A percentile compares a stretch with the other conserved stretches of the same genome.
Conservation (phyloP, 495 filamentous ascomycete genomes). For the Articulospora tetracladia region DNA sequence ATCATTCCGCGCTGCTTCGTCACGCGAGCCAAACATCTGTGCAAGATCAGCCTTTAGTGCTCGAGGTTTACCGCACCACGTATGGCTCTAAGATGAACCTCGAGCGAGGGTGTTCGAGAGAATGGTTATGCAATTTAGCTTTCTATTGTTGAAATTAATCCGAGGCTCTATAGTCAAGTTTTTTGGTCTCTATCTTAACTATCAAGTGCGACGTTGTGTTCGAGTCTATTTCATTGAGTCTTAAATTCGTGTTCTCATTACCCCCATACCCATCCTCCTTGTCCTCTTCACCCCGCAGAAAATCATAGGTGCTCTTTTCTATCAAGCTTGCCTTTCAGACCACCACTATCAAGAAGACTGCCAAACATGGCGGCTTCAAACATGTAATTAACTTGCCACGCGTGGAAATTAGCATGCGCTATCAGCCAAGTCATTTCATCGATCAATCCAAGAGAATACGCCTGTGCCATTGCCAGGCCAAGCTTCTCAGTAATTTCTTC, state of each 20-base stretch:
- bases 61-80: too few relatives aligned
- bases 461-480: background rate
- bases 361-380: background rate
- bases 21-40: too few relatives aligned
- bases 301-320: background rate
- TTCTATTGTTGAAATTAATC: too few relatives aligned
- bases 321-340: background rate
- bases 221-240: too few relatives aligned
- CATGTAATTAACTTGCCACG: background rate
- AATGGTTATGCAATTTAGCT: too few relatives aligned
- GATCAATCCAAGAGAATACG: background rate
- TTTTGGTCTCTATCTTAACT: too few relatives aligned
- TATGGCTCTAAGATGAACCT: too few relatives aligned
- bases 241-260: background rate
- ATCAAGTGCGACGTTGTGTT: too few relatives aligned
- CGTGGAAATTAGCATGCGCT: background rate
- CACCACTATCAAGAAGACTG: background rate
- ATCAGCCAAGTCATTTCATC: background rate
- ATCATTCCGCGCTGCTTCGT: too few relatives aligned
- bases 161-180: too few relatives aligned
- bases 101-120: too few relatives aligned
- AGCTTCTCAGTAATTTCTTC: background rate
- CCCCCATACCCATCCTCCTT: background rate
- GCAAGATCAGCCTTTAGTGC: too few relatives aligned
- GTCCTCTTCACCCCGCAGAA: background rate